Base-by-base conservation (phyloP, 768 basidiomycete genomes). In the Leccinellum luteum region DNA sequence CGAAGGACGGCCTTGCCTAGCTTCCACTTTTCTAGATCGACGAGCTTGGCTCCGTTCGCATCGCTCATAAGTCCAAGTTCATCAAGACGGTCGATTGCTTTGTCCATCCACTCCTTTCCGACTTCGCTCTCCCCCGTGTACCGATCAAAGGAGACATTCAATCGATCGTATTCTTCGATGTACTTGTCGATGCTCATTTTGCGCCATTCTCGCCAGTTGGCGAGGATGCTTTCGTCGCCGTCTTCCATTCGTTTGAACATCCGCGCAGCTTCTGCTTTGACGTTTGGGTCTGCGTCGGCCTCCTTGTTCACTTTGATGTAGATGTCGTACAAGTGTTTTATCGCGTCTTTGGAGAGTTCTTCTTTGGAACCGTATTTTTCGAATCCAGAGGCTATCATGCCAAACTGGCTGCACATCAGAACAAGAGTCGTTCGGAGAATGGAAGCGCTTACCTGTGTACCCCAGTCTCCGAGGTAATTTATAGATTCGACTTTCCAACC, bases 391-490 rank as follows among this genome's bases (percentile, higher is more conserved):
- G 94, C 90, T 54, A 98, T 89, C 72, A 97, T 73, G 30, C 94
- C 94, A 70, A 90, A 88, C 89, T 91, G 62, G 19, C 3, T 31
- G 27, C 23, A 4, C n/a, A 17, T 59, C 23, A 60, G 55, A 7
- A 25, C 30, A 21, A 44, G n/a, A 9, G 8, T 35, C 13, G 25
- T 15, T 2, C 13, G 27, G n/a, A 28, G 13, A 27, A 19, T 13
- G 28, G 14, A 17, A 2, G n/a, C 21, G 0, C 17, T 69, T 38
- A 93, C 94, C 82, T 98, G 96, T 43, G 94, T 98, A 23, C 96
- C 96, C 96, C 95, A 98, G 69, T 98, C 96, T 2, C 96, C 96
- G 15, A 98, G 82, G 71, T 99, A 99, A 71, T 99, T 99, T 74
- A 98, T 77, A 2, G 89, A 82, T 35, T 83, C 73, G n/a, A 95